Base-by-base conservation (phyloP, 176 grass and related monocot species). In the Aegilops sharonensis region DNA sequence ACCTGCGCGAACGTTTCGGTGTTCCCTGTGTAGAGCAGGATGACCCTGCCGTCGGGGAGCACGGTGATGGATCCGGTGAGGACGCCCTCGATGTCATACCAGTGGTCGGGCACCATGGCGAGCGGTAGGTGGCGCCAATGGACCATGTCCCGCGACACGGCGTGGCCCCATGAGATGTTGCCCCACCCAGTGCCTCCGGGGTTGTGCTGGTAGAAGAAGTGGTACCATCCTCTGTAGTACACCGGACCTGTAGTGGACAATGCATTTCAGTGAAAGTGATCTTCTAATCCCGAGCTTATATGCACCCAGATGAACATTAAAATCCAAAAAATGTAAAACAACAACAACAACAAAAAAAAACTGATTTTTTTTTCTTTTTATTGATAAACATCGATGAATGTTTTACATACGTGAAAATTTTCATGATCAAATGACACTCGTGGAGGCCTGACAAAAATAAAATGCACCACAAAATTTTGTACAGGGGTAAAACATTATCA, bases 161-260 rank as follows among this genome's bases (percentile, higher is more conserved):
- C 74, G 29, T 77, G 74, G 27, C 24, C 74, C 74, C 74, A 77
- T 0, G 29, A 48, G 4, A 77, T 77, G 34, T 56, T 77, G 9
- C 74, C 74, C 48, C 74, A 77, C 9, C 10, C 27, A 0, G 25
- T 0, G 2, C 74, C 47, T 2, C 31, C 17, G 0, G 74, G 74
- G 4, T 77, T 77, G 74, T 77, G 17, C 17, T 77, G 74, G 74
- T 77, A 77, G 47, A 77, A 77, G 9, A 77, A 48, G 47, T 77
- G 74, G 2, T 77, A 77, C 74, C 74, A 77, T 21, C 92, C 92
- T 11, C 81, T 48, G 25, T 94, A 87, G 62, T 84, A 94, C 30
- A 89, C 62, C 5, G 89, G 92, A 54, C 50, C 50, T 54, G 5
- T 5, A 17, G 5, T 5, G 48, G 0, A 15, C 13, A 0, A 2